These are phyloP conservation scores for Phaffia australis DNA, from an alignment of 768 basidiomycete genomes.

Conservation along the genomic window DNA sequence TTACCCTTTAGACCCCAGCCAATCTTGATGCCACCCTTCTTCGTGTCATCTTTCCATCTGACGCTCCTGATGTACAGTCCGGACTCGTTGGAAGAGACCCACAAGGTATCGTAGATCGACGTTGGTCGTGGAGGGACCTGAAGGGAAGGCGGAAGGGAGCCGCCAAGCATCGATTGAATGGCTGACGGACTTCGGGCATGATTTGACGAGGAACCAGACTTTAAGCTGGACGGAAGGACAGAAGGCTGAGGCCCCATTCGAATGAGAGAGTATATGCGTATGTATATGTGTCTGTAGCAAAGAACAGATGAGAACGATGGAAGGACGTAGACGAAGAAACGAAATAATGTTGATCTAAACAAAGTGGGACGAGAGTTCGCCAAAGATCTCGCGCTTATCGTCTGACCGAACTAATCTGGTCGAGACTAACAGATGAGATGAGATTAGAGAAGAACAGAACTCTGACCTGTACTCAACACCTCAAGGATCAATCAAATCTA, in stretches of 20 bases:
- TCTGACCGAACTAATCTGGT: too few relatives aligned
- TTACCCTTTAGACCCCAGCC: slow-evolving; percentile 18
- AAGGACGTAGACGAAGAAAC: too few relatives aligned
- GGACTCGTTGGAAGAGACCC: not conserved
- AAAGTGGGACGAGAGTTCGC: too few relatives aligned
- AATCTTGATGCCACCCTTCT: slow-evolving; percentile 2
- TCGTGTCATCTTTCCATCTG: not conserved
- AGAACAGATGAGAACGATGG: not conserved
- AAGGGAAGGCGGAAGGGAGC: slow-evolving; percentile 11
- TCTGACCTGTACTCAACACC: too few relatives aligned
- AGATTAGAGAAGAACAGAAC: too few relatives aligned
- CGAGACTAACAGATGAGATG: too few relatives aligned
- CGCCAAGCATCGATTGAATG: too few relatives aligned
- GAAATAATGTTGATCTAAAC: too few relatives aligned
- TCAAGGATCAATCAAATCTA: too few relatives aligned
- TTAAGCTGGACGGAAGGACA: not conserved
- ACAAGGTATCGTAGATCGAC: slow-evolving; percentile 2
- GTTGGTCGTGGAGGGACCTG: slow-evolving; percentile 11
- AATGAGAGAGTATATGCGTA: too few relatives aligned
- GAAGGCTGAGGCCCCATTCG: not conserved
- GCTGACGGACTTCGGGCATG: too few relatives aligned
- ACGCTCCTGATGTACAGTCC: slow-evolving; percentile 4
- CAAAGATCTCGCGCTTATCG: too few relatives aligned
- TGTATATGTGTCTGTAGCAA: not conserved
- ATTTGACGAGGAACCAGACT: not conserved